These are phyloP conservation scores for Adansonia gregorii DNA, from an alignment of 441 rosid species.

Conservation along the genomic window DNA sequence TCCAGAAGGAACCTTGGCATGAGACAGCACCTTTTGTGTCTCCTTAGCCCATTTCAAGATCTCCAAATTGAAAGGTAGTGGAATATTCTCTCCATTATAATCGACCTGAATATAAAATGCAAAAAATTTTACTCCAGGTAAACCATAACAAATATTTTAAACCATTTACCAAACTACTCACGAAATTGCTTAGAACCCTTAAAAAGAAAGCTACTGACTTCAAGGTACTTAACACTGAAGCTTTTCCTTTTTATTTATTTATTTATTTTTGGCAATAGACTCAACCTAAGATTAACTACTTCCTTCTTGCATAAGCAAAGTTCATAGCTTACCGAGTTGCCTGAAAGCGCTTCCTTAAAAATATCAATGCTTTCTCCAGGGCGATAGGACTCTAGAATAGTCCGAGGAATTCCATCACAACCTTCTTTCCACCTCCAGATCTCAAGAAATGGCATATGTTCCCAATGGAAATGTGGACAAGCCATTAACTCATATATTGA, in stretches of 20 bases:
- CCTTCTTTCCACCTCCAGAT: slow-evolving; percentile 75
- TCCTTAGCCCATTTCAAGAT: slow-evolving; percentile 85
- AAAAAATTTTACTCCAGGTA: neutral
- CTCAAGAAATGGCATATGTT: slow-evolving; percentile 69
- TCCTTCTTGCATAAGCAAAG: neutral
- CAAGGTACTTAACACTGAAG: neutral
- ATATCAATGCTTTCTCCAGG: slow-evolving; percentile 61
- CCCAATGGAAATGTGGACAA: slow-evolving; percentile 75
- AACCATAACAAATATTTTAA: slow-evolving; percentile 1
- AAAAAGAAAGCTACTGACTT: neutral
- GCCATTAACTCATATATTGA: slow-evolving; percentile 91
- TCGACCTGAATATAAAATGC: slow-evolving; percentile 50
- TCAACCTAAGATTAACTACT: slow-evolving; percentile 9
- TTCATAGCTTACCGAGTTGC: slow-evolving; percentile 60
- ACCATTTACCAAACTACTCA: neutral
- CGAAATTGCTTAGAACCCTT: neutral
- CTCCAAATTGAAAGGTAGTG: slow-evolving; percentile 85
- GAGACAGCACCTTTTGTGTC: slow-evolving; percentile 53
- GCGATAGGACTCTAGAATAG: slow-evolving; percentile 68
- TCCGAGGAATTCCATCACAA: slow-evolving; percentile 49
- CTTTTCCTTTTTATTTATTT: neutral
- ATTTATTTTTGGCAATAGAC: neutral
- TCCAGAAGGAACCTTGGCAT: slow-evolving; percentile 76
- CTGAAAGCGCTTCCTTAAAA: slow-evolving; percentile 66
- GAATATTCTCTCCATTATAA: slow-evolving; percentile 62